Evolutionary conservation across 805 yeast genomes (phyloP), one percentile per base, ranked within the genome.

Genomic region (Isabelozyma pseudorhagii): DNA sequence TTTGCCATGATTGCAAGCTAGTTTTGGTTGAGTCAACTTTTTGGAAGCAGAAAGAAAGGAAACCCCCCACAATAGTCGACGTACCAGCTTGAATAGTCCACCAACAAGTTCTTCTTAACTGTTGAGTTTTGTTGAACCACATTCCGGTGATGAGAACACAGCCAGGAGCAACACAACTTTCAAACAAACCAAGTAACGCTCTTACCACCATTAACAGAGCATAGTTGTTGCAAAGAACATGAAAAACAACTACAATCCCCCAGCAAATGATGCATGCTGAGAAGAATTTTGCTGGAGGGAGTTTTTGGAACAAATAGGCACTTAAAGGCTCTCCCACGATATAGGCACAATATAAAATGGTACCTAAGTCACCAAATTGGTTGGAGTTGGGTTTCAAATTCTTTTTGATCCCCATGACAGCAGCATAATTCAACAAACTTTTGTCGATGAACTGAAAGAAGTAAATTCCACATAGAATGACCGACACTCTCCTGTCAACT

Each of bases 71-170:
- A 8, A 78, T 72, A 18, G 83, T 76, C 1, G 84, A 82, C 3
- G 72, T 60, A 14, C 87, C 86, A 1, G 84, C 82, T 65, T 75
- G 80, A n/a, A 79, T 68, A 4, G 82, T 80, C 82, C 83, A 79
- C 42, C 72, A 69, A 6, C 84, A 84, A 42, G 81, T 80, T 59
- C 84, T 68, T 29, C 71, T 67, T 39, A 77, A 66, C 58, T 80
- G 84, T 52, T 81, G 84, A 4, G 69, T 59, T 48, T 76, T 77
- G 38, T 78, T 77, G 66, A 82, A 84, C 67, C 82, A 84, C 85
- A 82, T 82, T 27, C 85, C 79, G 38, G 84, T 79, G 41, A 84
- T 73, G 27, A 82, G 68, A 48, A 82, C 74, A 45, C 81, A 73
- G 0, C 84, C 83, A 1, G 84, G 83, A 0, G 84, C 79, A 42